A percentile compares a stretch with the other conserved stretches of the same genome.
Conservation (phyloP, 1,284 basidiomycete genomes). For the Fomitopsis palustris region DNA sequence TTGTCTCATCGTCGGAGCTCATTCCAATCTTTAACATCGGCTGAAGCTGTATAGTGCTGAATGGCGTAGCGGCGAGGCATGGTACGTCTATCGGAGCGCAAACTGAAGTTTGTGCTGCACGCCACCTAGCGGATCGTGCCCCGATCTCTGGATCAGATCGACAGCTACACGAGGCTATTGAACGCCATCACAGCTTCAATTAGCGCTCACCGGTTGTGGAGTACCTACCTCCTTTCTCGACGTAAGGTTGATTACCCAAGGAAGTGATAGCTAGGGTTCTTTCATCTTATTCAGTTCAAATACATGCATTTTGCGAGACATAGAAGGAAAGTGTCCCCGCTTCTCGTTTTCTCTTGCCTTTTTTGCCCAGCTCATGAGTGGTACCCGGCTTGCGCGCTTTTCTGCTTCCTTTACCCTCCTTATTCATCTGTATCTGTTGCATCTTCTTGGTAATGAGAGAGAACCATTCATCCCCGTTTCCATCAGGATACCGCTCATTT, state of each 20-base stretch:
- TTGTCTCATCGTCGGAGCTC: background rate
- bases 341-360: conserved; percentile 8
- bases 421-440: background rate
- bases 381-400: conserved; percentile 5
- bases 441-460: conserved; percentile 4
- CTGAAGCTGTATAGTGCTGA: background rate
- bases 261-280: no score
- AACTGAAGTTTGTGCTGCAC: background rate
- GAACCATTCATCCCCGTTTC: conserved; percentile 7
- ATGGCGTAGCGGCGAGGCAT: background rate
- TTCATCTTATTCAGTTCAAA: no score
- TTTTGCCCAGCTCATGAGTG: conserved; percentile 5
- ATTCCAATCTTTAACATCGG: background rate
- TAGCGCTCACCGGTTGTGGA: background rate
- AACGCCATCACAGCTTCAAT: background rate
- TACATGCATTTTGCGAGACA: background rate
- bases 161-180: background rate
- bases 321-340: background rate
- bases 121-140: background rate
- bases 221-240: background rate
- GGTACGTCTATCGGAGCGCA: background rate
- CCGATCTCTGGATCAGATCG: background rate
- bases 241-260: no score
- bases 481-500: conserved; percentile 1
- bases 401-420: background rate